Percentiles rank a stretch among this genome's conserved stretches.
Conservation (phyloP, 768 basidiomycete species). For the Mycena sanguinolenta region DNA sequence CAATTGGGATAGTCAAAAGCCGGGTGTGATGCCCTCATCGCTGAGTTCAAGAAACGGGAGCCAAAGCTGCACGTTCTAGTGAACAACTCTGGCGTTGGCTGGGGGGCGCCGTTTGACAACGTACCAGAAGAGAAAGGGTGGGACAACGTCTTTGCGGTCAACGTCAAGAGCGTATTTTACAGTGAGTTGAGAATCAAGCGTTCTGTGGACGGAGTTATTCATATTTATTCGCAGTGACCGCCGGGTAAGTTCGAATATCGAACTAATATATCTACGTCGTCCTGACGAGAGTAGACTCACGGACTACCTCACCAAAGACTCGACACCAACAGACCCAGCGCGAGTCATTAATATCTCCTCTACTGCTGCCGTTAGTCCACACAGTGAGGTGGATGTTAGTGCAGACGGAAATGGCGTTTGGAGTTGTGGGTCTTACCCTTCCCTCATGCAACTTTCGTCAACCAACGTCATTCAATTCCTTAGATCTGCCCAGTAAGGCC, state of each 20-base stretch:
- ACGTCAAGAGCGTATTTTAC: slow-evolving; percentile 28
- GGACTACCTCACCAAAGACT: slow-evolving; percentile 41
- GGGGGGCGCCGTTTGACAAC: slow-evolving; percentile 62
- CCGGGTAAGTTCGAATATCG: slow-evolving; percentile 14
- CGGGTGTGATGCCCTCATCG: slow-evolving; percentile 51
- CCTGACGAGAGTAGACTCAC: slow-evolving; percentile 22
- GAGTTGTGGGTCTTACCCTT: slow-evolving; percentile 38
- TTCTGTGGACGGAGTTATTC: not conserved
- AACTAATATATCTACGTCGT: not conserved
- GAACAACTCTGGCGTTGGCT: slow-evolving; percentile 75
- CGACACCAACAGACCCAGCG: slow-evolving; percentile 59
- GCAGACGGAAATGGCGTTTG: slow-evolving; percentile 36
- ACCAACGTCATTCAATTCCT: slow-evolving; percentile 6
- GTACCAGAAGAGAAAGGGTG: slow-evolving; percentile 55
- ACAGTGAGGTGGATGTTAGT: slow-evolving; percentile 32
- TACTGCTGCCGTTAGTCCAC: slow-evolving; percentile 33
- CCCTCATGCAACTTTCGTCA: not conserved
- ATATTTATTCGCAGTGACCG: slow-evolving; percentile 26
- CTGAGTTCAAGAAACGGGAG: slow-evolving; percentile 66
- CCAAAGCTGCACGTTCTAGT: slow-evolving; percentile 68
- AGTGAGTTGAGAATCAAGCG: not conserved
- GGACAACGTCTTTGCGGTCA: slow-evolving; percentile 28
- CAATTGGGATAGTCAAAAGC: slow-evolving; percentile 57
- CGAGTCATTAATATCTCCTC: slow-evolving; percentile 69
- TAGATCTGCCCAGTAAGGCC: slow-evolving; percentile 38